Base-by-base conservation (phyloP, 139 green algal genomes). In the Chara braunii region DNA sequence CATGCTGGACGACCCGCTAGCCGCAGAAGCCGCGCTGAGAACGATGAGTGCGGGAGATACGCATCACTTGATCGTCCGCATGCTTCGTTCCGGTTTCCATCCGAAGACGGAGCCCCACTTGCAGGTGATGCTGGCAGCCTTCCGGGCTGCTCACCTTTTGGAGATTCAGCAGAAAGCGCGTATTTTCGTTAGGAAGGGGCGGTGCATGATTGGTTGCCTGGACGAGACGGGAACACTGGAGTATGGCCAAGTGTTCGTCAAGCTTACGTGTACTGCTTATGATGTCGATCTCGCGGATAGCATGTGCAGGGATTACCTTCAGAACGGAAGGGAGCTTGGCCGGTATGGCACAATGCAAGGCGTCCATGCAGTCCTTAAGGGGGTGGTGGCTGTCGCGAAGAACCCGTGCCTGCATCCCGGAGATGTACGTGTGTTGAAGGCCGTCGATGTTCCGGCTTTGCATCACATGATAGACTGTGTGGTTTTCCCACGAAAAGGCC, bases 321-420 rank as follows among this genome's bases (percentile, higher is more conserved):
- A n/a, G n/a, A n/a, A n/a, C n/a, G n/a, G n/a, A n/a, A n/a, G n/a
- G n/a, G n/a, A n/a, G n/a, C n/a, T n/a, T n/a, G n/a, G n/a, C n/a
- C n/a, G n/a, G n/a, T n/a, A n/a, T n/a, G n/a, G n/a, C n/a, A n/a
- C n/a, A n/a, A n/a, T n/a, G n/a, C n/a, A n/a, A n/a, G n/a, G n/a
- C n/a, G n/a, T n/a, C n/a, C n/a, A n/a, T n/a, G n/a, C n/a, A n/a
- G n/a, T n/a, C n/a, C n/a, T n/a, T n/a, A n/a, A n/a, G n/a, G n/a
- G n/a, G n/a, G n/a, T n/a, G n/a, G n/a, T n/a, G n/a, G n/a, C n/a
- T n/a, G n/a, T 83, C 9, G 59, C 60, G 62, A 83, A 82, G 60
- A 73, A 81, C 31, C 77, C 77, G 11, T 81, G 78, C 44, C 59
- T 71, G 26, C 77, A 83, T 51, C 77, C 53, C 9, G 77, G 77